Evolutionary conservation across 768 basidiomycete genomes (phyloP), one percentile per base, ranked within the genome.

Genomic region (Xanthoconium stramineum): DNA sequence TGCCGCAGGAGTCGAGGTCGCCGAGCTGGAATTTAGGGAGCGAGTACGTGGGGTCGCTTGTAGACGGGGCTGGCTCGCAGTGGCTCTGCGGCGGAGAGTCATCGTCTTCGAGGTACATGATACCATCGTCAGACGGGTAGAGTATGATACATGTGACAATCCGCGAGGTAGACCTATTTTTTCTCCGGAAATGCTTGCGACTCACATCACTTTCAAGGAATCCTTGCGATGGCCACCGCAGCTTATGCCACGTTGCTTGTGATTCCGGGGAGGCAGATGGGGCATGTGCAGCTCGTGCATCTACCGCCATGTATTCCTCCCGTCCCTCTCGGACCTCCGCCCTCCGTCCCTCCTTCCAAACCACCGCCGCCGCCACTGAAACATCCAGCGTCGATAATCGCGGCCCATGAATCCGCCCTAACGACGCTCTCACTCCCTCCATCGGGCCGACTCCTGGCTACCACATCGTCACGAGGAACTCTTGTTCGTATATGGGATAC

Each of bases 141-240:
- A 90, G 71, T 95, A 86, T 80, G 91, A 95, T 55, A 96, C 93
- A 5, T 86, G 84, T 67, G 90, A 92, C 74, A 96, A 96, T 70
- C 82, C 84, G 46, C 78, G 81, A 78, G 93, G 92, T 89, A 62
- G 67, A 81, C 36, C 50, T 13, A 2, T 39, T 11, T 55, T 56
- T 50, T 24, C 12, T 57, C 19, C 45, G 32, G n/a, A 33, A 56
- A 55, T 47, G 40, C 24, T 43, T 20, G 54, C 47, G 29, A 30
- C 51, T 61, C 15, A 61, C 20, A 17, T 40, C 17, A 20, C n/a
- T 38, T 24, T 37, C 49, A 82, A 85, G 93, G 93, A 44, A 76
- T 94, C 52, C 77, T 94, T 50, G 84, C 91, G 11, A 78, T 96
- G 58, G 91, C 94, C 14, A 89, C 89, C 12, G 86, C 82, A 28